These are phyloP conservation scores for Podospora didyma DNA, from an alignment of 495 filamentous ascomycete genomes.

Conservation along the genomic window DNA sequence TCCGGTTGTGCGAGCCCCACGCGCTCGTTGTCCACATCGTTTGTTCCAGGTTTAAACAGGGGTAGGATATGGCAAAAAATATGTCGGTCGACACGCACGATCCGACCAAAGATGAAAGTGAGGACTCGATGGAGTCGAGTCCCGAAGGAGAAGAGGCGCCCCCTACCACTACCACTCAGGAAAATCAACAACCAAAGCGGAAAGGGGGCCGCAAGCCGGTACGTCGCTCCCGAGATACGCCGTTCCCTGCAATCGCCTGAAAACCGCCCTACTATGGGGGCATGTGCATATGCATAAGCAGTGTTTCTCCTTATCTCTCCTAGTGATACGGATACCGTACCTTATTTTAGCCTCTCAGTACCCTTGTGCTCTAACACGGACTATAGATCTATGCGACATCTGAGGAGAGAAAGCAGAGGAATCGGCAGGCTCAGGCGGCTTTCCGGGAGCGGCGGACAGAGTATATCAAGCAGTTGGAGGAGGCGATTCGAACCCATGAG, in stretches of 20 bases:
- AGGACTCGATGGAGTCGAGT: slow-evolving; percentile 53
- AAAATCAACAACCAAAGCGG: slow-evolving; percentile 64
- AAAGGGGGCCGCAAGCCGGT: slow-evolving; percentile 98
- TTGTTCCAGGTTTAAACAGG: slow-evolving; percentile 5
- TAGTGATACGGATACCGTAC: neutral
- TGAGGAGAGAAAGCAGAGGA: slow-evolving; percentile 96
- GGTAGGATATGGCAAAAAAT: slow-evolving; percentile 49
- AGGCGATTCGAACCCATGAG: slow-evolving; percentile 96
- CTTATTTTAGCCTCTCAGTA: neutral
- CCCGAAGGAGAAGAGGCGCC: slow-evolving; percentile 49
- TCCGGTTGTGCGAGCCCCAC: slow-evolving; percentile 10
- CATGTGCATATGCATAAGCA: neutral
- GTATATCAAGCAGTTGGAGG: slow-evolving; percentile 98
- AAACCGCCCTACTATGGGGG: too few relatives aligned
- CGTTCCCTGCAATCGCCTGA: slow-evolving; percentile 7
- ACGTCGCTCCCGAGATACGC: slow-evolving; percentile 38
- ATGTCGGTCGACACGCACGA: slow-evolving; percentile 60
- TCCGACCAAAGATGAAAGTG: slow-evolving; percentile 45
- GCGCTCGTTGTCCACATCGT: slow-evolving; percentile 32
- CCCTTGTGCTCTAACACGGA: slow-evolving; percentile 13
- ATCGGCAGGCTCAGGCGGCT: slow-evolving; percentile 93
- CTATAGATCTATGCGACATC: slow-evolving; percentile 93
- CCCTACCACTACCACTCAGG: slow-evolving; percentile 31
- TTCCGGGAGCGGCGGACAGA: slow-evolving; percentile 96
- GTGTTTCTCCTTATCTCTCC: neutral